Base-by-base conservation (phyloP, 306 rosid genomes). In the Urtica urens region DNA sequence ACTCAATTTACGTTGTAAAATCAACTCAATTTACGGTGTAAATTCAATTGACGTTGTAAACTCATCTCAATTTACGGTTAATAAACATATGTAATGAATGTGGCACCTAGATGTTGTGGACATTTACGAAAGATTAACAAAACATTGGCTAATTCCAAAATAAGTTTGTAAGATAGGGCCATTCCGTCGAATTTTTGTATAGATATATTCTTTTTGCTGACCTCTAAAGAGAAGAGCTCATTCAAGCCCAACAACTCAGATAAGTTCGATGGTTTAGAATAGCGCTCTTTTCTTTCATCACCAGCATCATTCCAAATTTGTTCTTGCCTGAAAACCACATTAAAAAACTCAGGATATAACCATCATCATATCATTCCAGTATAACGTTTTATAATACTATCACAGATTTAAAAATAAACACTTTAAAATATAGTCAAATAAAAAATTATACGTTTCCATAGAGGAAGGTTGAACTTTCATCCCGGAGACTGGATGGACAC, bases 201-300 rank as follows among this genome's bases (percentile, higher is more conserved):
- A 45, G 8, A 45, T 4, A 8, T 23, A 31, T 5, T 6, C n/a
- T 29, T 31, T 11, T 34, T 17, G 30, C 62, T 39, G 17, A 65
- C 72, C 63, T 71, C 21, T 27, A 38, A 21, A 21, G 60, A 49
- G 55, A 55, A 48, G 1, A 55, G 57, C 60, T 65, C 72, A 18
- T 51, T 38, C 38, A 65, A 60, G 14, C 77, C 77, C 63, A 65
- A 35, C 21, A 53, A 41, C 41, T 65, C 60, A 44, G 57, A 20
- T 37, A 71, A 39, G 5, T 30, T 38, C 41, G 57, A 16, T 9
- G 46, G 54, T 19, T 17, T 55, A 27, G 25, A 24, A 37, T 64
- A n/a, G n/a, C n/a, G 47, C 64, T 31, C 55, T 66, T 16, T 44
- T 16, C 38, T 49, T 15, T 51, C 65, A 29, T 51, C 72, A 21